Evolutionary conservation across 2,329 filamentous ascomycete genomes (phyloP), one percentile per base, ranked within the genome.

Genomic region (Fusarium sp.): DNA sequence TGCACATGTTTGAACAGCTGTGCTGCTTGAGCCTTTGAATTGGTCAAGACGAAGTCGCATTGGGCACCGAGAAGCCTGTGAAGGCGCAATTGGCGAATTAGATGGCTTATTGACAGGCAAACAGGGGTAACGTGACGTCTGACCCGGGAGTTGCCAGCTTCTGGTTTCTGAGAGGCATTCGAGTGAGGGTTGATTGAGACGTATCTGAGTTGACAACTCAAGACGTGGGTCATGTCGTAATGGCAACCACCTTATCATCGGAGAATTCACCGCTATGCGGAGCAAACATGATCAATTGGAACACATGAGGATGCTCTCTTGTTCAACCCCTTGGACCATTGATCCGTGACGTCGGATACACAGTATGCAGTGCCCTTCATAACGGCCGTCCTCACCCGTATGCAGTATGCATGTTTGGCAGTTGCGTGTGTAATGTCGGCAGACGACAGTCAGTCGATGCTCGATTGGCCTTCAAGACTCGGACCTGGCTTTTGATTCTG

Each of bases 201-300:
- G 38, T 56, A 42, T 50, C 38, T 33, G 56, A 50, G 69, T 70
- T 61, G 67, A 46, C 64, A 70, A 70, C 63, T 62, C 38, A 29
- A 51, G 23, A 53, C 27, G 57, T 55, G 51, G 23, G 11, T 25
- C 20, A 20, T 20, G 20, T 55, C 23, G 34, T 31, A 20, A 42
- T 56, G 16, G 25, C 11, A 16, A 6, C 23, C 23, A 38, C 36
- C 11, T 31, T 56, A 16, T 27, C 29, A 11, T 29, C 53, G 16
- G 38, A 42, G 53, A 27, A 25, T 42, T 55, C 33, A 34, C 33
- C 23, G 20, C 51, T 25, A 27, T n/a, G 51, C 33, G 9, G 16
- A 40, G n/a, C 10, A 16, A 27, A 23, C 20, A 10, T 14, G 23
- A 7, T 23, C 31, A 16, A 42, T 42, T 56, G 25, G 27, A 42